phyloP scores from a whole-genome alignment of 768 basidiomycete genomes.

The Hysterangium stoloniferum region DNA sequence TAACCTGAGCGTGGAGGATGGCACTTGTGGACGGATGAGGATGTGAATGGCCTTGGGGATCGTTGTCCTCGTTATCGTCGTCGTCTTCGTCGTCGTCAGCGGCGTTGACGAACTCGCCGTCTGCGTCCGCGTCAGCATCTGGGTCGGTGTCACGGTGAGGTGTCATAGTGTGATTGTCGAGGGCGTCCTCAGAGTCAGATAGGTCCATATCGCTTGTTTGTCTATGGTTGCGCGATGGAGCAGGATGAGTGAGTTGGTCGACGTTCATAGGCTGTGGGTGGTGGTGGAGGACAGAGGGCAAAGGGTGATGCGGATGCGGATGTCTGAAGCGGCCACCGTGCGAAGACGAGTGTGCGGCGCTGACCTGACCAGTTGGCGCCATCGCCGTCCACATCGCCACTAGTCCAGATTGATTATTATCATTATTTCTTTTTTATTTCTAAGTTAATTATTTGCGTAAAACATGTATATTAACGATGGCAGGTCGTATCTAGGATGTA shows the following conservation, averaged over 20 bases:
- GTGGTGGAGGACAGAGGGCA: constrained; percentile 16
- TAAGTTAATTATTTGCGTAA: too few species aligned
- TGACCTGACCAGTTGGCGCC: constrained; percentile 12
- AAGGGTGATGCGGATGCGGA: constrained; percentile 19
- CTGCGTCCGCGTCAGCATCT: constrained; percentile 29
- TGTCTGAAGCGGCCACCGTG: constrained; percentile 14
- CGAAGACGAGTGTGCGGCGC: constrained; percentile 12
- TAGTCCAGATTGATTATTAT: too few species aligned
- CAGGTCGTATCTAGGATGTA: too few species aligned
- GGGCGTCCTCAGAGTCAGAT: constrained; percentile 11
- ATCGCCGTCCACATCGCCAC: constrained; percentile 12
- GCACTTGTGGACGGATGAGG: neutral
- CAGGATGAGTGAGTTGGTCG: constrained; percentile 8
- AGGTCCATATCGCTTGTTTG: constrained; percentile 12
- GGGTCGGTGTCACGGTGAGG: constrained; percentile 26
- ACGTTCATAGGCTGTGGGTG: constrained; percentile 23
- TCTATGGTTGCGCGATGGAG: constrained; percentile 3
- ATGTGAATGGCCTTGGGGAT: neutral
- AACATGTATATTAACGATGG: too few species aligned
- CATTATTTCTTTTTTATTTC: too few species aligned
- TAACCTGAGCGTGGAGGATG: constrained; percentile 1
- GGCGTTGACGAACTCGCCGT: constrained; percentile 10
- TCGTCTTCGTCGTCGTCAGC: constrained; percentile 9
- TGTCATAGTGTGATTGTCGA: constrained; percentile 35
- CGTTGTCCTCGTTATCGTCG: neutral